phyloP scores from a whole-genome alignment of 2,329 filamentous ascomycete species.

The Fusarium nygamai region DNA sequence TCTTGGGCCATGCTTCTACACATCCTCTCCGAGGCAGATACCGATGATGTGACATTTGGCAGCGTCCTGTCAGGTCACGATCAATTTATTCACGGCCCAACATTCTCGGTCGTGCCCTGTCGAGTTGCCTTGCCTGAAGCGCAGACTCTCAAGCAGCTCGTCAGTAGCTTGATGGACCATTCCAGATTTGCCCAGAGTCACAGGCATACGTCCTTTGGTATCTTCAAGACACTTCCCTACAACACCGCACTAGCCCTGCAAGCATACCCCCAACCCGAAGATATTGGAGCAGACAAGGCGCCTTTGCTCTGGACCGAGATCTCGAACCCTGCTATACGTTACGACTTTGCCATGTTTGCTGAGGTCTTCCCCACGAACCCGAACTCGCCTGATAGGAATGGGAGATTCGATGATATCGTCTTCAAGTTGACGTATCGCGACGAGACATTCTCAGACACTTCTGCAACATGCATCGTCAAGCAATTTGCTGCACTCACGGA shows the following conservation, averaged over 20 bases:
- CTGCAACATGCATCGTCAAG: conserved; percentile 1
- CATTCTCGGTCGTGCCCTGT: conserved; percentile 21
- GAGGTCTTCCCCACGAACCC: conserved; percentile 16
- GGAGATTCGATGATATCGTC: background rate
- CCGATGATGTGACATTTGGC: background rate
- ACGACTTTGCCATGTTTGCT: conserved; percentile 23
- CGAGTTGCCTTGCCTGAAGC: background rate
- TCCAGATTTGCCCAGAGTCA: conserved; percentile 5
- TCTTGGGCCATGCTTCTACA: conserved; percentile 19
- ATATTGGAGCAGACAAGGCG: accelerated
- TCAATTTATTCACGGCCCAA: background rate
- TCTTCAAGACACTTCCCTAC: conserved; percentile 23
- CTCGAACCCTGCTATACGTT: conserved; percentile 17
- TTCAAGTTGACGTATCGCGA: conserved; percentile 24
- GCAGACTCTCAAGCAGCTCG: background rate
- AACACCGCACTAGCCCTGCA: conserved; percentile 23
- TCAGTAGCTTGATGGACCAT: background rate
- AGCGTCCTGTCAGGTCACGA: conserved; percentile 9
- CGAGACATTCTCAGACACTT: background rate
- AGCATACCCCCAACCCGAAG: background rate
- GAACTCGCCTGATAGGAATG: background rate
- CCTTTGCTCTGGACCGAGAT: conserved; percentile 1
- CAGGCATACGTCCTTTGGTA: conserved; percentile 5
- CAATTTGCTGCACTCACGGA: conserved; percentile 2
- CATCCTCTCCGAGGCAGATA: conserved; percentile 8